These are phyloP conservation scores for Solanum arcanum DNA, from an alignment of 257 asterid species.

Conservation along the genomic window DNA sequence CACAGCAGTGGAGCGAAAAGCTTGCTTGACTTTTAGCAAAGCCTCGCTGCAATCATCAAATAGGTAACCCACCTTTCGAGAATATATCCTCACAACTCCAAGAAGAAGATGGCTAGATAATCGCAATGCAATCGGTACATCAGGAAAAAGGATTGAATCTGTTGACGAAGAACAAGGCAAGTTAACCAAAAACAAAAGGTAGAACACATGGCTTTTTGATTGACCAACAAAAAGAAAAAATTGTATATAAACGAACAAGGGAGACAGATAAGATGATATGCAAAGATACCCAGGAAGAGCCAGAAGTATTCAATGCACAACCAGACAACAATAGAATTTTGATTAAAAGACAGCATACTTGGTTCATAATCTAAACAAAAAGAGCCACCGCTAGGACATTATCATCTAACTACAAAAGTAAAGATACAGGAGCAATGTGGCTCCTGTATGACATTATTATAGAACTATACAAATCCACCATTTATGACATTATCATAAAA, in stretches of 20 bases:
- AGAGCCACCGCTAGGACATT: not conserved
- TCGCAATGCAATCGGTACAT: constrained; percentile 95
- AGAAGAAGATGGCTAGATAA: constrained; percentile 97
- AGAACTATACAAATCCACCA: not conserved
- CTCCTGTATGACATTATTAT: not conserved
- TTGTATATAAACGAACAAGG: not conserved
- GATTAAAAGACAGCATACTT: not conserved
- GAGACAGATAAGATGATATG: not conserved
- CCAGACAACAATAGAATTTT: not conserved
- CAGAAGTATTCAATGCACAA: not conserved
- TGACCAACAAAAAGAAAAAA: not conserved
- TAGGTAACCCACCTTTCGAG: constrained; percentile 90
- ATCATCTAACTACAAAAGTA: not conserved
- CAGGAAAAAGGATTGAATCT: constrained; percentile 94
- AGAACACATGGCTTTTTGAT: not conserved
- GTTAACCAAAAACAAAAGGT: not conserved
- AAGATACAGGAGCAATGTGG: not conserved
- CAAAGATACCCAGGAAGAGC: not conserved
- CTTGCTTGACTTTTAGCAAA: constrained; percentile 87
- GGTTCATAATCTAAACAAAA: not conserved
- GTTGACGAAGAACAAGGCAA: constrained; percentile 20
- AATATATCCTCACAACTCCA: constrained; percentile 96
- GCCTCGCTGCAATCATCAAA: constrained; percentile 98
- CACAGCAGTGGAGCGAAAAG: constrained; percentile 95
- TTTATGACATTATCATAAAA: not conserved